phyloP scores from a whole-genome alignment of 257 asterid species.

The Ilex aquifolium region DNA sequence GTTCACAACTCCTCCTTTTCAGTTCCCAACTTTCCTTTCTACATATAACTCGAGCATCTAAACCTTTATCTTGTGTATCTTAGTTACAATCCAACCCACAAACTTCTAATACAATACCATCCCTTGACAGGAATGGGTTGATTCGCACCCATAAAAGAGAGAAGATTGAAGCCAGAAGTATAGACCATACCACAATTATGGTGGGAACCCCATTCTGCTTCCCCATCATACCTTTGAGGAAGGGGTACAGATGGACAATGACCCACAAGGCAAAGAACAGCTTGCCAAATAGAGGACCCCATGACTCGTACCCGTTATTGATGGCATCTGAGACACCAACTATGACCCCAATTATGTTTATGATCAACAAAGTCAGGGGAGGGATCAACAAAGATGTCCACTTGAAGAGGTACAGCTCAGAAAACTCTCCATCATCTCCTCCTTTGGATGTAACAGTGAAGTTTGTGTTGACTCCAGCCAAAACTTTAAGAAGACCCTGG shows the following conservation, averaged over 20 bases:
- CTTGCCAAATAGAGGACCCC: slow-evolving; percentile 61
- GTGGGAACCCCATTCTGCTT: slow-evolving; percentile 51
- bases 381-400: slow-evolving; percentile 60
- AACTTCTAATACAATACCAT: slow-evolving; percentile 45
- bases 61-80: background rate
- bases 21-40: slow-evolving; percentile 3
- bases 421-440: slow-evolving; percentile 54
- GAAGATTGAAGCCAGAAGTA: slow-evolving; percentile 57
- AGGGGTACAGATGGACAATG: slow-evolving; percentile 57
- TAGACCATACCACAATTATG: slow-evolving; percentile 56
- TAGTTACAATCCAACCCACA: slow-evolving; percentile 59
- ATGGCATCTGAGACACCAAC: slow-evolving; percentile 59
- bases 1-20: slow-evolving; percentile 2
- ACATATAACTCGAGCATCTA: slow-evolving; percentile 5
- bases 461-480: slow-evolving; percentile 59
- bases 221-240: slow-evolving; percentile 67
- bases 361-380: slow-evolving; percentile 45
- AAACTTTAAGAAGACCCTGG: slow-evolving; percentile 60
- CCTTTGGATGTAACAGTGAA: slow-evolving; percentile 60
- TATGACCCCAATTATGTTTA: slow-evolving; percentile 49
- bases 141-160: slow-evolving; percentile 64
- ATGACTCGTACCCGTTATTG: slow-evolving; percentile 49
- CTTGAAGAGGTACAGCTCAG: slow-evolving; percentile 56
- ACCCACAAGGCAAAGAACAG: slow-evolving; percentile 64
- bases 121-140: slow-evolving; percentile 49